Percentiles rank a stretch among this genome's conserved stretches.
Conservation (phyloP, 345 rosid genomes). For the Physaria fendleri region DNA sequence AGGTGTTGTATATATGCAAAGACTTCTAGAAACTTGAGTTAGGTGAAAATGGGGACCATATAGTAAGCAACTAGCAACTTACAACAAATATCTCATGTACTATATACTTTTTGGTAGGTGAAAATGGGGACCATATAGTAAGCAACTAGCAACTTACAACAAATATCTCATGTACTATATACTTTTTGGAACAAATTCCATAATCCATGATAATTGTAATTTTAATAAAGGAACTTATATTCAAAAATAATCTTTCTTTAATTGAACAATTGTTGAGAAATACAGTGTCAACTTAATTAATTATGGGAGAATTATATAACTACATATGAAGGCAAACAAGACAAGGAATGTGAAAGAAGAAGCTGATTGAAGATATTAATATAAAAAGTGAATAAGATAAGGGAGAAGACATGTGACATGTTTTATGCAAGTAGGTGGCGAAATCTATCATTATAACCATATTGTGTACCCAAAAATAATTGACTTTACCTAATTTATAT, state of each 20-base stretch:
- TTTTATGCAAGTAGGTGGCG: slow-evolving; percentile 32
- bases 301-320: background rate
- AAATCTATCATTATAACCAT: slow-evolving; percentile 32
- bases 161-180: background rate
- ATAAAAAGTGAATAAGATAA: slow-evolving; percentile 16
- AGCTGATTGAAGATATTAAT: background rate
- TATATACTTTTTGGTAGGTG: background rate
- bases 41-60: slow-evolving; percentile 14
- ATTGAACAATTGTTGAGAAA: background rate
- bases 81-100: slow-evolving; percentile 1
- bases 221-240: background rate
- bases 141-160: slow-evolving; percentile 4
- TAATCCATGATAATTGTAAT: background rate
- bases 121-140: slow-evolving; percentile 13
- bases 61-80: slow-evolving; percentile 2
- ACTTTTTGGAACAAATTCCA: background rate
- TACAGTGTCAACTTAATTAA: background rate
- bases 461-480: slow-evolving; percentile 8
- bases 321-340: background rate
- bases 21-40: slow-evolving; percentile 24
- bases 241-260: background rate
- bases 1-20: too few species aligned
- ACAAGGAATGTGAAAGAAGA: slow-evolving; percentile 17
- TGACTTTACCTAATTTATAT: slow-evolving; percentile 22
- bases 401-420: slow-evolving; percentile 31